Base-by-base conservation (phyloP, 208 protist genomes). In the Acanthamoeba healyi region DNA sequence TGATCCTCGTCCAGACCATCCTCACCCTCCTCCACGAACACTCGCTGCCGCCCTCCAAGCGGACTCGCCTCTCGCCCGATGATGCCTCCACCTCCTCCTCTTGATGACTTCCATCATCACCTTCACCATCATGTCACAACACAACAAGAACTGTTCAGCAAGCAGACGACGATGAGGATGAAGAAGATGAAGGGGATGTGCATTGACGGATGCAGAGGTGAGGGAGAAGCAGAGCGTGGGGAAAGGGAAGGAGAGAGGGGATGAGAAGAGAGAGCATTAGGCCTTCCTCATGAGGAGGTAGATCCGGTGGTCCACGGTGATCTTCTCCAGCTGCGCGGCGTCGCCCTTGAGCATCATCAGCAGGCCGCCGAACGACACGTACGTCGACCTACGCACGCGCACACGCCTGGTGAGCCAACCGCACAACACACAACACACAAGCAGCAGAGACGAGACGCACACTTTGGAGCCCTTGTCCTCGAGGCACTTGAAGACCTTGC, bases 321-420 rank as follows among this genome's bases (percentile, higher is more conserved):
- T 63, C 32, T 95, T 84, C 61, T 54, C 63, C 19, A 98, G 91
- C 22, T 98, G 93, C 40, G 94, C 70, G 32, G 86, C 72, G 63
- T 98, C 96, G 32, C 99, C 99, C 61, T 97, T 97, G 46, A 99
- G 97, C 70, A 98, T 96, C 94, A 99, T 99, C 46, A 99, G 97
- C 40, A 99, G 96, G 40, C 99, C 99, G 79, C 99, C 99, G 93
- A 99, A 99, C 79, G 98, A 99, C 94, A 99, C 98, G 94, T 98
- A 98, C 46, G 99, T 98, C 56, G 97, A 89, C 36, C 94, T 96
- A 74, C 26, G 63, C 6, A 56, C 12, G 96, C 97, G 72, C 5
- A 26, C 49, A 17, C 54, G 54, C 54, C 15, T 17, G 22, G 3
- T 3, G 10, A 3, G 54, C 24, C 12, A 14, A 19, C 10, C 34